Conservation (phyloP, 169 alveolate species). For the Hepatocystis sp. region DNA sequence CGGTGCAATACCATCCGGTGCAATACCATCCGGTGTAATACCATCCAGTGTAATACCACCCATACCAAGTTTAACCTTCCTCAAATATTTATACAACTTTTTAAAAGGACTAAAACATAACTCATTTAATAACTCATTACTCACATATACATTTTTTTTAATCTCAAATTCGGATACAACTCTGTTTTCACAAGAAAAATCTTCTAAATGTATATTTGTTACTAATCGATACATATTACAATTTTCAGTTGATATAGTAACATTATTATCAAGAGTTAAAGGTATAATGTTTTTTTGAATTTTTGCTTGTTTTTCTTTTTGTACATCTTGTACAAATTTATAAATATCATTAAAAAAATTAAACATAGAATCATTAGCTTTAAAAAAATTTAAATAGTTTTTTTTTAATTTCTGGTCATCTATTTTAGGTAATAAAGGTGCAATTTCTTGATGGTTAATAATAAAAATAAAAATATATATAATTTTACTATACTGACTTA, state of each 20-base stretch:
- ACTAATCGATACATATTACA: conserved; percentile 26
- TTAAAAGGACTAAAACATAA: conserved; percentile 73
- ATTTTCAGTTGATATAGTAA: conserved; percentile 22
- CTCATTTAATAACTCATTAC: conserved; percentile 34
- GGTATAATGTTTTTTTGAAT: conserved; percentile 51
- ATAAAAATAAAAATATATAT: conserved; percentile 71
- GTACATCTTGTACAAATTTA: conserved; percentile 73
- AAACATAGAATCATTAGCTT: conserved; percentile 73
- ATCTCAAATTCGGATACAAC: conserved; percentile 33
- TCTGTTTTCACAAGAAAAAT: conserved; percentile 68
- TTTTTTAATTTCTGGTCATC: conserved; percentile 76
- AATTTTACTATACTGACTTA: conserved; percentile 77
- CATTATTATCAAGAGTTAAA: conserved; percentile 23
- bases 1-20: too few relatives aligned
- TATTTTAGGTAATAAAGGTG: conserved; percentile 46
- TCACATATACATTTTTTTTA: conserved; percentile 21
- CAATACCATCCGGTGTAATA: not conserved
- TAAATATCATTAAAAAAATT: conserved; percentile 69
- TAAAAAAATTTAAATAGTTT: conserved; percentile 73
- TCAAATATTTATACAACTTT: conserved; percentile 53
- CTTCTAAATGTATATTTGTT: conserved; percentile 61
- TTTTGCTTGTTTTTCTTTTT: conserved; percentile 58
- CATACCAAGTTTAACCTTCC: conserved; percentile 14
- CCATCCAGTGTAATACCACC: not conserved
- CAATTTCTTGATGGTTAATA: conserved; percentile 64